Evolutionary conservation across 306 rosid species (phyloP).

Genomic region (Rosa multiflora): DNA sequence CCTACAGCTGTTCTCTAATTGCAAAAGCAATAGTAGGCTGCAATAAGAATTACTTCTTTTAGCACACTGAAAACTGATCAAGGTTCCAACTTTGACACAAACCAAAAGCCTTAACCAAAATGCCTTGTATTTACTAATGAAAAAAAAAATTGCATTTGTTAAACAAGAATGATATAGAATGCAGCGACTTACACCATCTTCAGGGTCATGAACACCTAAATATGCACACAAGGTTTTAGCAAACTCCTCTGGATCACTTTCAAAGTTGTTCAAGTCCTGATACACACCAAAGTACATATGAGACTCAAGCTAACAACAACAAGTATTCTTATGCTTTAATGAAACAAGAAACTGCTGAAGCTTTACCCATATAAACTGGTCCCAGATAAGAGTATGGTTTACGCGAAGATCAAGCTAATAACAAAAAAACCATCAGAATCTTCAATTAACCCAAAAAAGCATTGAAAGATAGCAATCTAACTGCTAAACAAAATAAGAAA

Average conservation of each 20-base stretch:
- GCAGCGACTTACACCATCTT: constrained; percentile 76
- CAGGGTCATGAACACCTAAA: constrained; percentile 85
- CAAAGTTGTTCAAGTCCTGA: too few species aligned
- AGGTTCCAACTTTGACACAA: constrained; percentile 5
- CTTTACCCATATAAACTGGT: too few species aligned
- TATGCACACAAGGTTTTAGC: constrained; percentile 78
- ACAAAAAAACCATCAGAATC: constrained; percentile 13
- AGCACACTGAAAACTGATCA: constrained; percentile 19
- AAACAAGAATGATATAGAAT: background rate
- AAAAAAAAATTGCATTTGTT: background rate
- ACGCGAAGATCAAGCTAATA: constrained; percentile 91
- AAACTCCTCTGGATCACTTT: constrained; percentile 98
- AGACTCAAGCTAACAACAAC: too few species aligned
- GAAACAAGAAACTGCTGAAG: too few species aligned
- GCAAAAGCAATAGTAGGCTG: constrained; percentile 92
- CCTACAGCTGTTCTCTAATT: constrained; percentile 84
- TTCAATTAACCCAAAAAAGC: constrained; percentile 1
- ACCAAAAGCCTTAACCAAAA: background rate
- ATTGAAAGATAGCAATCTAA: background rate
- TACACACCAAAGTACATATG: too few species aligned
- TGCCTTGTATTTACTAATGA: background rate
- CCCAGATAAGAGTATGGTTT: too few species aligned
- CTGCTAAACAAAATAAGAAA: background rate
- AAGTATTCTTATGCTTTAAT: too few species aligned
- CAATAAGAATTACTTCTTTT: constrained; percentile 25